phyloP scores from a whole-genome alignment of 2,329 filamentous ascomycete genomes.

The Talaromyces atroroseus region DNA sequence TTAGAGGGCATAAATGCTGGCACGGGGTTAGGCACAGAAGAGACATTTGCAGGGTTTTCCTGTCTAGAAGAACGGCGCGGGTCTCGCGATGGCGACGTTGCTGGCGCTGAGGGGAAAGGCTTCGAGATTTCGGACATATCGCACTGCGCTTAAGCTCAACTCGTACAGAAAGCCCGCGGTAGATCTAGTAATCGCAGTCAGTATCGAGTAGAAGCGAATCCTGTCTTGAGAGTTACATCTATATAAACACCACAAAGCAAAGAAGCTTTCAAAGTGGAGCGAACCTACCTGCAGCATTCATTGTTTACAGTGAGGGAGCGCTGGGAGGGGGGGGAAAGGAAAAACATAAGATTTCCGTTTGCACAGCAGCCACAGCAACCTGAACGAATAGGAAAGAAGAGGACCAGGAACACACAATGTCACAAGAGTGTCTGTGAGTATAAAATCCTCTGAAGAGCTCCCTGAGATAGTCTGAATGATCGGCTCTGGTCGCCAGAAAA shows the following conservation, averaged over 20 bases:
- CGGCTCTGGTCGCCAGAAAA: not conserved
- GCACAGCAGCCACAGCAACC: not conserved
- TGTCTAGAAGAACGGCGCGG: conserved; percentile 4
- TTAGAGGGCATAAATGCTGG: not conserved
- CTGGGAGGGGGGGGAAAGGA: too few relatives aligned
- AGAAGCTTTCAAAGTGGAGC: not conserved
- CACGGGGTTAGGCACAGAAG: not conserved
- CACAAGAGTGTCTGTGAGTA: not conserved
- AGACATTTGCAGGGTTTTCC: not conserved
- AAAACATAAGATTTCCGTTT: too few relatives aligned
- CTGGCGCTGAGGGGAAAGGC: not conserved
- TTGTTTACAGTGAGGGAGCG: not conserved
- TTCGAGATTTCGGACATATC: conserved; percentile 5
- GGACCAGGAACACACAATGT: not conserved
- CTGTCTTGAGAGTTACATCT: not conserved
- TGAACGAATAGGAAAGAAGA: not conserved
- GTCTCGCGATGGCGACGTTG: conserved; percentile 1
- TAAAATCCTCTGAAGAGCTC: not conserved
- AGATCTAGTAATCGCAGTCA: not conserved
- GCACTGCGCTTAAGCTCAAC: not conserved
- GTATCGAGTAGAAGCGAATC: not conserved
- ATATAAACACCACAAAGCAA: not conserved
- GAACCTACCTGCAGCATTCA: not conserved
- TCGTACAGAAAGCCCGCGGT: not conserved
- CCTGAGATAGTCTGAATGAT: not conserved